Percentiles rank a stretch among this genome's conserved stretches.
Conservation (phyloP, 106 monocot species). For the Dendrobium huoshanense region DNA sequence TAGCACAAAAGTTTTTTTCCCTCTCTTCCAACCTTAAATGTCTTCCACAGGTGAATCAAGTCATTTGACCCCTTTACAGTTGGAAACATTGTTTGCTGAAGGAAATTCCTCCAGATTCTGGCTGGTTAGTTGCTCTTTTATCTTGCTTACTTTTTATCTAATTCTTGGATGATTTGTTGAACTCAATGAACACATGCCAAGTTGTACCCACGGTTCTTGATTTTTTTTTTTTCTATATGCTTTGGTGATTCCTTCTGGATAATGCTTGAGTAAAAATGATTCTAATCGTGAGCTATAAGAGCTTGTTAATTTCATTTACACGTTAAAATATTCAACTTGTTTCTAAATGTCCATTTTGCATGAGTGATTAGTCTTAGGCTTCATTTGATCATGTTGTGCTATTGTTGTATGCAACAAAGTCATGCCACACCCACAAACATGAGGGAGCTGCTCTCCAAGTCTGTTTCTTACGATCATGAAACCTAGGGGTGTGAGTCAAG, state of each 20-base stretch:
- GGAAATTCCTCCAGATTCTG: conserved; percentile 59
- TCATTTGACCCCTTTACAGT: conserved; percentile 76
- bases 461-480: too few species aligned
- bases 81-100: conserved; percentile 71
- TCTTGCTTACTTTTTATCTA: background rate
- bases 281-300: background rate
- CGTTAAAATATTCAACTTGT: background rate
- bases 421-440: too few species aligned
- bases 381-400: too few species aligned
- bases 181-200: background rate
- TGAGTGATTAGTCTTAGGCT: too few species aligned
- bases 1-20: background rate
- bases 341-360: background rate
- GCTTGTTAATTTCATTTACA: background rate
- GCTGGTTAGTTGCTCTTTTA: conserved; percentile 54
- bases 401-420: too few species aligned
- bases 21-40: background rate
- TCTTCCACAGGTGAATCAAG: conserved; percentile 46
- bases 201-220: background rate
- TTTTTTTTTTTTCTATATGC: background rate
- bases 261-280: background rate
- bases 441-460: too few species aligned
- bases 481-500: too few species aligned
- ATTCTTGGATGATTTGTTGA: background rate
- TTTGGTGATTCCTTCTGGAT: background rate